Base-by-base conservation (phyloP, 495 filamentous ascomycete species). In the Penicillium bovifimosum region DNA sequence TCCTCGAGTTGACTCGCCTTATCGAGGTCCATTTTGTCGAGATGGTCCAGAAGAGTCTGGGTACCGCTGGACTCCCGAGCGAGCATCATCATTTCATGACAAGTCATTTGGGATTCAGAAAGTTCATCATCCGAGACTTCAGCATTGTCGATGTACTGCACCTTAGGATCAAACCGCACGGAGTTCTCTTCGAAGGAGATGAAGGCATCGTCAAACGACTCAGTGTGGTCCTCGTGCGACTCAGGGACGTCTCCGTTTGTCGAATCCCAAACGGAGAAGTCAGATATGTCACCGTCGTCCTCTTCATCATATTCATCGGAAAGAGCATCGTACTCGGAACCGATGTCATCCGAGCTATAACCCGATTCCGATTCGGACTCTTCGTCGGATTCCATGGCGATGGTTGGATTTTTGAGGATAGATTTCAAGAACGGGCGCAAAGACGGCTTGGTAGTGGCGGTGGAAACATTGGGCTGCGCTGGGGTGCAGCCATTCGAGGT, bases 41-140 rank as follows among this genome's bases (percentile, higher is more conserved):
- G 43, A 9, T 55, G 43, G 16, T 55, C 13, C 10, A 45, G 38
- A 29, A 54, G 40, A 7, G 28, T 41, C 16, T 40, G 60, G 17
- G 56, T 50, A 18, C 41, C 55, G 27, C 55, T 59, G 13, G 60
- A 66, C 27, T 62, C 57, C 35, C 59, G 58, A 6, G 74, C 66
- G 14, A 68, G 50, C 38, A 69, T 55, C 69, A 75, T 74, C 62
- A 75, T 61, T 50, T 76, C 74, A 58, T 76, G 74, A 29, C 65
- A 65, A 7, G 74, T 76, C 66, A 75, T 68, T 34, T 65, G 62
- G 3, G 31, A 13, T 38, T 60, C 55, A 14, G 56, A 11, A 13
- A 56, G 54, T 9, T 72, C 62, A 17, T 69, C 66, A 17, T 68
- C 53, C 8, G 53, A 46, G 43, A 52, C 34, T 38, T 67, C 55